Percentiles rank a stretch among this genome's conserved stretches.
These are phyloP conservation scores for Chiua sp. DNA, from an alignment of 1,284 basidiomycete species.

Conservation along the genomic window DNA sequence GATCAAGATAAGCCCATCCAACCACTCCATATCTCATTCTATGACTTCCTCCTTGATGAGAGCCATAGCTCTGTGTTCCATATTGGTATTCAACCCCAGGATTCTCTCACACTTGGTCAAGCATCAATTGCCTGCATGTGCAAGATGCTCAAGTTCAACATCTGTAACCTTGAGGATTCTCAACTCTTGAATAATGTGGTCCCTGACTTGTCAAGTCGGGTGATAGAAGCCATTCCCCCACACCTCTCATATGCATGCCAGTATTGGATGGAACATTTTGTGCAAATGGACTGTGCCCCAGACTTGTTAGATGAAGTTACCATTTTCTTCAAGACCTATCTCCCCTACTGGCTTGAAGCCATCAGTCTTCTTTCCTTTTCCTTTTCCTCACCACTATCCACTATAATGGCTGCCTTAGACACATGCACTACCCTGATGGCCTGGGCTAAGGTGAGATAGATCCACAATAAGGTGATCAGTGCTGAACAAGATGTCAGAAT, in stretches of 20 bases:
- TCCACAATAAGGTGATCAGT: rapidly evolving
- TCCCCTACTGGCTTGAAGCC: slow-evolving; percentile 14
- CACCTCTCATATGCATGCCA: slow-evolving; percentile 9
- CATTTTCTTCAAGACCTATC: slow-evolving; percentile 1
- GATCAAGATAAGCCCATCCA: not conserved
- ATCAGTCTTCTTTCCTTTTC: slow-evolving; percentile 1
- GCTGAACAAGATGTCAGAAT: not conserved
- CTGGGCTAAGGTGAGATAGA: slow-evolving; percentile 11
- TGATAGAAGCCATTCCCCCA: slow-evolving; percentile 1
- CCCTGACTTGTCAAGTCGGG: not conserved
- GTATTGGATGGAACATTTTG: not conserved
- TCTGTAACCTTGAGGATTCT: not conserved
- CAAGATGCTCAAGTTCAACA: slow-evolving; percentile 4
- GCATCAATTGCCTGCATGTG: not conserved
- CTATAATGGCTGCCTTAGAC: not conserved
- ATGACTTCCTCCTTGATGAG: not conserved
- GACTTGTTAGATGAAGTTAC: not conserved
- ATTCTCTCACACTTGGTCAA: not conserved
- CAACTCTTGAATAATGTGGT: not conserved
- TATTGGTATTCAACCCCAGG: not conserved
- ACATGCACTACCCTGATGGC: not conserved
- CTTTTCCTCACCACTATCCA: not conserved
- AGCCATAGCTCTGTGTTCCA: not conserved
- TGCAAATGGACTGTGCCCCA: not conserved
- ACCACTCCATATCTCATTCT: slow-evolving; percentile 1